Base-by-base conservation (phyloP, 352 stramenopile genomes). In the Phytophthora boehmeriae region DNA sequence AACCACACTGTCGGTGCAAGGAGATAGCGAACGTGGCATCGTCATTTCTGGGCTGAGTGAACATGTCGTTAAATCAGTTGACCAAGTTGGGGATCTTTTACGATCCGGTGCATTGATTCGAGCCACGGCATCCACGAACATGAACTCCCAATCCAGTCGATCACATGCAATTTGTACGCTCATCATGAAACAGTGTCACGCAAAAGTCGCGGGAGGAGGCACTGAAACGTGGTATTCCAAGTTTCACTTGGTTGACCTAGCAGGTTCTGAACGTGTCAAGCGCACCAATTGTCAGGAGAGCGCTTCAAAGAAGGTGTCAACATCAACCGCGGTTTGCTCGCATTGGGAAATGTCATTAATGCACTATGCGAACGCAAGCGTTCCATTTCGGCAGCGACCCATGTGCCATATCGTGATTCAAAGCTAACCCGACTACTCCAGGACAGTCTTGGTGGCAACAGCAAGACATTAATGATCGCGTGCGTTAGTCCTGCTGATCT, bases 171-270 rank as follows among this genome's bases (percentile, higher is more conserved):
- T 97, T 64, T 97, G 91, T 54, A 96, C 88, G 11, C 54, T 97
- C 8, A 73, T 72, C 11, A 92, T 97, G 76, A 80, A 97, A 49
- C 83, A 95, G 60, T 63, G 62, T 27, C 56, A 83, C 17, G 70
- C 65, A 4, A 53, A 17, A 22, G 32, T 59, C 10, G 56, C 48
- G 5, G 56, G 65, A 28, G 69, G 72, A 17, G 59, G 46, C 17
- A 64, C 51, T 1, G 73, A 90, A 17, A 69, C 73, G 25, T 73
- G 70, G 46, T 81, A 76, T 51, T 90, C 79, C 36, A 98, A 98
- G 69, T 97, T 98, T 66, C 89, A 97, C 49, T 79, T 98, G 25
- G 95, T 99, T 0, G 97, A 99, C 83, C 73, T 99, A 19, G 97
- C 97, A 14, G 97, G 96, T 22, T 97, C 85, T 6, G 97, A 99